Evolutionary conservation across 2,329 filamentous ascomycete species (phyloP).

Genomic region (Colletotrichum melonis): DNA sequence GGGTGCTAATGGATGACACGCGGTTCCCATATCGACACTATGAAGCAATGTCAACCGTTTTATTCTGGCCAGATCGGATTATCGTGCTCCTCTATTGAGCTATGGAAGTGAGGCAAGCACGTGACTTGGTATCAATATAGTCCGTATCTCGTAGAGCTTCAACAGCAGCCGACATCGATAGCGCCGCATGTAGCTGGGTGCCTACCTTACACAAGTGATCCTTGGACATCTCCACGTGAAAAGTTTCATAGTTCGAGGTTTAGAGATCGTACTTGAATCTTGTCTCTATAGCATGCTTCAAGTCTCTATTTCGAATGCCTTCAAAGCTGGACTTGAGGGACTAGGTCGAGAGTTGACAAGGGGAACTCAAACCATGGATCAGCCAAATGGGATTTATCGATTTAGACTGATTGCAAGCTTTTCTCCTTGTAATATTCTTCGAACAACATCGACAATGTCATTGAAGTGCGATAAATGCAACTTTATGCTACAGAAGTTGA

Average conservation of each 20-base stretch:
- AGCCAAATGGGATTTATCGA: too few species aligned
- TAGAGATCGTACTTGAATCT: neutral
- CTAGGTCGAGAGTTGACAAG: too few species aligned
- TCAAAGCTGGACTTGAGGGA: too few species aligned
- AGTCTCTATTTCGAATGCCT: too few species aligned
- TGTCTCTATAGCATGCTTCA: neutral
- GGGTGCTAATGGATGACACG: neutral
- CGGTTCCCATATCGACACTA: neutral
- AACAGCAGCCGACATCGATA: neutral
- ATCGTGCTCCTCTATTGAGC: neutral
- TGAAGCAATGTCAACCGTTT: neutral
- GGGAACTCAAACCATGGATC: too few species aligned
- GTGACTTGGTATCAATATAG: neutral
- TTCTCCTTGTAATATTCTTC: too few species aligned
- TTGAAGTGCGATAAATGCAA: too few species aligned
- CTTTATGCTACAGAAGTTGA: too few species aligned
- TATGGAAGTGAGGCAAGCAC: neutral
- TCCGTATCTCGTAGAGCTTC: neutral
- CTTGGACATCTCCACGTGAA: neutral
- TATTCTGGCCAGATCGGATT: neutral
- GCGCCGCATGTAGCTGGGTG: neutral
- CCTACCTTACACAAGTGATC: neutral
- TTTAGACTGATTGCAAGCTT: too few species aligned
- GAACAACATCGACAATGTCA: too few species aligned
- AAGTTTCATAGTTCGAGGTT: neutral